Base-by-base conservation (phyloP, 345 rosid genomes). In the Gossypium turneri region DNA sequence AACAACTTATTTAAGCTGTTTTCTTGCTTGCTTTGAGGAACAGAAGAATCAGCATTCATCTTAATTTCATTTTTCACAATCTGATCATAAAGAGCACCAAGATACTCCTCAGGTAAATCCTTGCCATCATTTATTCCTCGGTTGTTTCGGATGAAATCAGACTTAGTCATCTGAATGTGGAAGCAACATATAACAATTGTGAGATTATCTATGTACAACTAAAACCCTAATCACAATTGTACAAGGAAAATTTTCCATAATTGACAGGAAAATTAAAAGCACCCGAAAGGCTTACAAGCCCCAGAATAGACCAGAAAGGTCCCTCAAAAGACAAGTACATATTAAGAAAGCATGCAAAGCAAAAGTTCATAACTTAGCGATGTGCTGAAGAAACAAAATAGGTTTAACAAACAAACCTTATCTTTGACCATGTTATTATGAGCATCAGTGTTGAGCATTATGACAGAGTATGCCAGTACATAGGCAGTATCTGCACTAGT, bases 91-190 rank as follows among this genome's bases (percentile, higher is more conserved):
- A 92, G 76, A 72, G 89, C 77, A 76, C 97, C 86, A 56, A 94
- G 89, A 83, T 87, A 94, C 74, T 89, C 94, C 85, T 92, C 98
- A 69, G 98, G 90, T 75, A 94, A 88, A 84, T 94, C 98, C 87
- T 94, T 92, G 78, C 98, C 98, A 79, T 88, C 91, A 82, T 94
- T 91, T 80, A 94, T 94, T 79, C 98, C 98, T 80, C 97, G 89
- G 76, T 92, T 92, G 83, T 94, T 92, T 80, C 90, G 81, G 41
- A 92, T 85, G 82, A 94, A 92, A 86, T 88, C 97, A 72, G 89
- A 91, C 83, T 90, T 94, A 58, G 87, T 85, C 98, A 94, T 92
- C 98, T 92, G 81, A 51, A 75, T 55, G 67, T 77, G 71, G 78
- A 78, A 60, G 79, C 76, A 69, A 78, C 57, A 48, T 75, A 76